Conservation (phyloP, 2,329 filamentous ascomycete species). For the Alternaria postmessia region DNA sequence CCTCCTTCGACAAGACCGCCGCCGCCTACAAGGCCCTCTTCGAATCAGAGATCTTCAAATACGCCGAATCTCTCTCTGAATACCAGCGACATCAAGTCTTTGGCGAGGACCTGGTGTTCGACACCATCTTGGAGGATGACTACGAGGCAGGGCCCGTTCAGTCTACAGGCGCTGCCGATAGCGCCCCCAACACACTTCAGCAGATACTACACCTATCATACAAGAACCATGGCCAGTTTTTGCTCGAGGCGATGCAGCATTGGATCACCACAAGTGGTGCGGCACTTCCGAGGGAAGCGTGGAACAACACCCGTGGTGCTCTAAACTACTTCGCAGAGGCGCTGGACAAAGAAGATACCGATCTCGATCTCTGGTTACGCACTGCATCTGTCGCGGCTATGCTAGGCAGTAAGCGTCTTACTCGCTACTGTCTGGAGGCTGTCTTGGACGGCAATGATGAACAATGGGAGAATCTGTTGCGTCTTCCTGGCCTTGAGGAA, state of each 20-base stretch:
- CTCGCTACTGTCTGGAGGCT: constrained; percentile 69
- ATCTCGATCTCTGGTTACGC: constrained; percentile 70
- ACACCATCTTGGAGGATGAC: constrained; percentile 51
- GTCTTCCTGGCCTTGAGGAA: constrained; percentile 61
- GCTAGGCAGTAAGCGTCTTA: constrained; percentile 65
- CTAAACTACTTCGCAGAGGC: constrained; percentile 67
- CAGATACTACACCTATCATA: constrained; percentile 92
- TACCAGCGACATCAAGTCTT: constrained; percentile 74
- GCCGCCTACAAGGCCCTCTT: constrained; percentile 87
- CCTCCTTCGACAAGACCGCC: constrained; percentile 76
- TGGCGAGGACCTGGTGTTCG: constrained; percentile 54
- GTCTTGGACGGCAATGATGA: constrained; percentile 69
- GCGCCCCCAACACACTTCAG: constrained; percentile 79
- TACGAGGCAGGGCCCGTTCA: constrained; percentile 54
- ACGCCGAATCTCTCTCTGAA: constrained; percentile 85
- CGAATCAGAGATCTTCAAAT: constrained; percentile 91
- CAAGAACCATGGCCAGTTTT: constrained; percentile 94
- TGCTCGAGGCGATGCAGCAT: constrained; percentile 76
- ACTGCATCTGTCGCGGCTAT: constrained; percentile 65
- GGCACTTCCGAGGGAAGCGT: constrained; percentile 45
- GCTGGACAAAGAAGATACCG: constrained; percentile 70
- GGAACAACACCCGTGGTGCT: constrained; percentile 40
- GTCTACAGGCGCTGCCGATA: constrained; percentile 70
- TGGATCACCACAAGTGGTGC: constrained; percentile 47
- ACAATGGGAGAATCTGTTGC: constrained; percentile 60